Evolutionary conservation across 2,329 filamentous ascomycete species (phyloP).

Genomic region (Neonectria magnoliae): DNA sequence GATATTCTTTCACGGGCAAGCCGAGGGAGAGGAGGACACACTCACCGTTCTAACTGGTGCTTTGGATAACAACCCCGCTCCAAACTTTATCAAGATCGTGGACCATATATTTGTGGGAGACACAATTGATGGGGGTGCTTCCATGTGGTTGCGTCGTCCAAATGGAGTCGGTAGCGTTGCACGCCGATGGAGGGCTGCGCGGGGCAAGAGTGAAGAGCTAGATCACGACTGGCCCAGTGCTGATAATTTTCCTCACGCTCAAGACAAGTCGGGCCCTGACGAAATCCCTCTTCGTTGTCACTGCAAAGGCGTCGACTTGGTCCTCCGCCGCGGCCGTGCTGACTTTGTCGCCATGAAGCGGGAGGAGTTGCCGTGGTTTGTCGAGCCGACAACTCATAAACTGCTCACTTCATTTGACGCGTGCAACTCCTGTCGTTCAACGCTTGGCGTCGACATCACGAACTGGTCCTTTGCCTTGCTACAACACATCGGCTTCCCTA

Average conservation of each 20-base stretch:
- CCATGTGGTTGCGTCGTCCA: slow-evolving; percentile 54
- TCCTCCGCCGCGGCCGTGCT: slow-evolving; percentile 48
- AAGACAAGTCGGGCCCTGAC: slow-evolving; percentile 27
- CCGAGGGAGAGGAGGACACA: slow-evolving; percentile 12
- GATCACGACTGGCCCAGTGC: slow-evolving; percentile 44
- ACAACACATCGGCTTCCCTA: slow-evolving; percentile 49
- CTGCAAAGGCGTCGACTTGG: slow-evolving; percentile 57
- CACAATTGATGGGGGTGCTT: slow-evolving; percentile 63
- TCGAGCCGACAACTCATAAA: slow-evolving; percentile 56
- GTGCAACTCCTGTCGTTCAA: slow-evolving; percentile 59
- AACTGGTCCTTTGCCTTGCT: slow-evolving; percentile 58
- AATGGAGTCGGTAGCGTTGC: slow-evolving; percentile 44
- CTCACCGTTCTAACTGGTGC: slow-evolving; percentile 52
- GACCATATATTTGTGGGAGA: slow-evolving; percentile 59
- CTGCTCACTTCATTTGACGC: slow-evolving; percentile 52
- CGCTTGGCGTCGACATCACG: slow-evolving; percentile 54
- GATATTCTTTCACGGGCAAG: slow-evolving; percentile 52
- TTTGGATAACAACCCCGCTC: slow-evolving; percentile 43
- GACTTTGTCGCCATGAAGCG: slow-evolving; percentile 32
- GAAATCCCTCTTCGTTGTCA: slow-evolving; percentile 54
- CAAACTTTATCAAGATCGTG: slow-evolving; percentile 45
- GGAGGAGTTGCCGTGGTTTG: slow-evolving; percentile 51
- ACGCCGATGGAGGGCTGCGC: slow-evolving; percentile 41
- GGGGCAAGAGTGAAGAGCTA: slow-evolving; percentile 41
- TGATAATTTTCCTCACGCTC: slow-evolving; percentile 9